phyloP scores from a whole-genome alignment of 2,329 filamentous ascomycete species.

The Hymenoscyphus occultus region DNA sequence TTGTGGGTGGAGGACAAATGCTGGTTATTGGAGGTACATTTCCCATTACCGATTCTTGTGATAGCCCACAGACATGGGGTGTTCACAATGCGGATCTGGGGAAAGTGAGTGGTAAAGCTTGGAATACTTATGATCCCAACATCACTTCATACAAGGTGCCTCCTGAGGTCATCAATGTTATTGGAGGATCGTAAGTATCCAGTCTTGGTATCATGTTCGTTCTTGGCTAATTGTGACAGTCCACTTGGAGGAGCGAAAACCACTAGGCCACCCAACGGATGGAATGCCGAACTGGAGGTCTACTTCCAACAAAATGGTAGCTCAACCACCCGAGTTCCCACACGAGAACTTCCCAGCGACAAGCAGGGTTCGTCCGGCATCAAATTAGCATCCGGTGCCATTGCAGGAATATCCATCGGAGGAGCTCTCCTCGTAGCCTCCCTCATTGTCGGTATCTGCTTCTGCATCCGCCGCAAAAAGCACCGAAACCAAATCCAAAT shows the following conservation, averaged over 20 bases:
- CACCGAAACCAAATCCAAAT: not conserved
- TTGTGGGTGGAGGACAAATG: conserved; percentile 56
- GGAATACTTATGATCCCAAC: conserved; percentile 50
- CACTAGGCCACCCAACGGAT: conserved; percentile 48
- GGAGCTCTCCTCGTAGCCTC: conserved; percentile 35
- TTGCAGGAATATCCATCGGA: conserved; percentile 45
- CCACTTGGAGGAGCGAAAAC: conserved; percentile 52
- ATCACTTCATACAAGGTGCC: conserved; percentile 55
- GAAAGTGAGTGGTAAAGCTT: conserved; percentile 47
- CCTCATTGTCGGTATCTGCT: conserved; percentile 32
- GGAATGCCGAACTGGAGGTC: conserved; percentile 48
- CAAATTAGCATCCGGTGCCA: conserved; percentile 39
- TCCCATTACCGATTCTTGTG: conserved; percentile 48
- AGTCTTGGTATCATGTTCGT: not conserved
- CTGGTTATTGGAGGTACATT: conserved; percentile 61
- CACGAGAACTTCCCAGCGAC: conserved; percentile 36
- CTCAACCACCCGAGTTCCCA: conserved; percentile 48
- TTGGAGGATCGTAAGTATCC: conserved; percentile 44
- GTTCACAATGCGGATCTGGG: conserved; percentile 56
- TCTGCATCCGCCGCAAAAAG: conserved; percentile 33
- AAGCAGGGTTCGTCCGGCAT: not conserved
- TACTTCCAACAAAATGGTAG: conserved; percentile 52
- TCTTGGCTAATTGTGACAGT: conserved; percentile 22
- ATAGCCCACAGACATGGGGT: conserved; percentile 51
- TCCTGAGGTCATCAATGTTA: conserved; percentile 45